Conservation (phyloP, 305 asterid genomes). For the Fraxinus dipetala region DNA sequence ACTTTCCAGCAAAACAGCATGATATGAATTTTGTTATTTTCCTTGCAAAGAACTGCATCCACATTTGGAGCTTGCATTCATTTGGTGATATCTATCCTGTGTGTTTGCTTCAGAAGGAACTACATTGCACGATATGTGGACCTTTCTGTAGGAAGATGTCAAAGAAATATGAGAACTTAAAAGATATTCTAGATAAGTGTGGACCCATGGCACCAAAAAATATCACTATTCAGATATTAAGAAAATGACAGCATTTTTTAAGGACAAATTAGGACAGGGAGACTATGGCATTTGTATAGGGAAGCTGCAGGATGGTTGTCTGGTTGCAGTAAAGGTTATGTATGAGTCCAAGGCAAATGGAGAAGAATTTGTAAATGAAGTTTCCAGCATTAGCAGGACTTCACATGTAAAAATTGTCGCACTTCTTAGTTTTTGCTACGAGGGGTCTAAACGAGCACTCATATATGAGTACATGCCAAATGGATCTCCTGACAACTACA, state of each 20-base stretch:
- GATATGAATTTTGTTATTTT: neutral
- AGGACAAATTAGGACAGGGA: conserved; percentile 29
- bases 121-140: neutral
- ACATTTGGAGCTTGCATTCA: neutral
- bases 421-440: conserved; percentile 33
- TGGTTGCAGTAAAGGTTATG: conserved; percentile 39
- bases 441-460: conserved; percentile 27
- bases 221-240: conserved; percentile 27
- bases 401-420: conserved; percentile 34
- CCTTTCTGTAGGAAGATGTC: neutral
- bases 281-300: conserved; percentile 40
- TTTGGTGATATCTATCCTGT: neutral
- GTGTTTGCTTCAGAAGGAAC: neutral
- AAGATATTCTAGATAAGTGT: conserved; percentile 21
- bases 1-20: neutral
- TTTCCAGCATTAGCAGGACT: conserved; percentile 32
- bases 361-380: conserved; percentile 37
- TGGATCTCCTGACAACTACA: conserved; percentile 39
- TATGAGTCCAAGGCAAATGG: conserved; percentile 22
- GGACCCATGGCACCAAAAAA: conserved; percentile 30
- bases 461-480: conserved; percentile 37
- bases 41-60: neutral
- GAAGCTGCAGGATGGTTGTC: conserved; percentile 25
- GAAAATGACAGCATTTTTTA: conserved; percentile 33
- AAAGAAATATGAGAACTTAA: conserved; percentile 1